A percentile compares a stretch with the other conserved stretches of the same genome.
Evolutionary conservation across 768 basidiomycete genomes (phyloP).

Genomic region (Lactarius psammicola): DNA sequence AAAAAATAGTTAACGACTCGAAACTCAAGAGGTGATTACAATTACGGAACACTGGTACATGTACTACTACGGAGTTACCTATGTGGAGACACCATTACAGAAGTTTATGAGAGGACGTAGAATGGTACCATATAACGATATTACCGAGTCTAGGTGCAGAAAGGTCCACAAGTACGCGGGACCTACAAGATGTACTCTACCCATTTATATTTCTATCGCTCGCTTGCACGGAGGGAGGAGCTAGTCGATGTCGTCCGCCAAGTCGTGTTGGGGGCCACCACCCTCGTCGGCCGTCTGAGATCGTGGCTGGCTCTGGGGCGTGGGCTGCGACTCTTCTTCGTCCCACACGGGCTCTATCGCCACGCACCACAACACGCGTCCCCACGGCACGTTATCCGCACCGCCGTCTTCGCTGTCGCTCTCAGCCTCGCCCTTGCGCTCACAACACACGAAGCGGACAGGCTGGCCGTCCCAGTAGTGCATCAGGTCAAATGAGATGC

Average conservation of each 20-base stretch:
- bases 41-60: too few relatives aligned
- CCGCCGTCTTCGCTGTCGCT: slow-evolving; percentile 23
- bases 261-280: background rate
- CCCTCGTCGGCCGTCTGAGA: background rate
- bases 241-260: background rate
- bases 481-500: slow-evolving; percentile 77
- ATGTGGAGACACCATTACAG: too few relatives aligned
- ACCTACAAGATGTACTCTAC: background rate
- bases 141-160: background rate
- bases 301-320: background rate
- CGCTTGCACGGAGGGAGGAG: background rate
- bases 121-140: background rate
- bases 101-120: too few relatives aligned
- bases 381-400: slow-evolving; percentile 33
- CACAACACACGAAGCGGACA: slow-evolving; percentile 82
- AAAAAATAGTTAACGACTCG: too few relatives aligned
- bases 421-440: slow-evolving; percentile 41
- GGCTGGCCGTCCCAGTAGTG: slow-evolving; percentile 95
- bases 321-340: slow-evolving; percentile 26
- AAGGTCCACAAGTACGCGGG: too few relatives aligned
- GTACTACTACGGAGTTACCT: too few relatives aligned
- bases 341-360: slow-evolving; percentile 42
- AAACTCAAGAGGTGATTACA: too few relatives aligned
- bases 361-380: slow-evolving; percentile 48
- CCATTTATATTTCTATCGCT: background rate